These are phyloP conservation scores for Phytophthora chlamydospora DNA, from an alignment of 352 stramenopile genomes.

Conservation along the genomic window DNA sequence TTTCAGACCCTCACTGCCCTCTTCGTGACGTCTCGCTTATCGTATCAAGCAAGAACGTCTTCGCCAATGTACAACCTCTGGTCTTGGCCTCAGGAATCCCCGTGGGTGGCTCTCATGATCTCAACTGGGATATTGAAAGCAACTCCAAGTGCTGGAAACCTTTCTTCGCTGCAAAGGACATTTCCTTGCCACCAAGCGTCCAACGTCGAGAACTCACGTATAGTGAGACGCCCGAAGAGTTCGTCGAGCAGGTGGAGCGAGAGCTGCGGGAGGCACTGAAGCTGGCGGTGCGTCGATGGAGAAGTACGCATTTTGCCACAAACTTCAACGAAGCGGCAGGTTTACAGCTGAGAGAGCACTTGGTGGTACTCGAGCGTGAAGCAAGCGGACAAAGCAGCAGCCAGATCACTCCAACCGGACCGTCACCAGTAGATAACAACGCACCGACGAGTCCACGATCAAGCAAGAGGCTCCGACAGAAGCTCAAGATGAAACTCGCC, in stretches of 20 bases:
- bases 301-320: constrained; percentile 79
- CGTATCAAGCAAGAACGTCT: constrained; percentile 91
- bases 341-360: constrained; percentile 74
- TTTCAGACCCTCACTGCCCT: constrained; percentile 81
- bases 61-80: constrained; percentile 84
- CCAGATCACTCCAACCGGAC: not conserved
- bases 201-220: constrained; percentile 73
- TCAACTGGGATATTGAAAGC: constrained; percentile 86
- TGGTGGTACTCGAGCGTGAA: constrained; percentile 74
- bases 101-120: constrained; percentile 43
- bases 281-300: constrained; percentile 88
- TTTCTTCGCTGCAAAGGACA: constrained; percentile 60
- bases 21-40: constrained; percentile 86
- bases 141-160: constrained; percentile 88
- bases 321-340: constrained; percentile 88
- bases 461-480: constrained; percentile 29
- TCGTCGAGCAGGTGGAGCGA: constrained; percentile 72
- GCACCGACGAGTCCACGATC: constrained; percentile 18
- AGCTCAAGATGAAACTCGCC: constrained; percentile 31
- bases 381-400: constrained; percentile 15
- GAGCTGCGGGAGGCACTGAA: constrained; percentile 88
- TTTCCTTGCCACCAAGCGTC: constrained; percentile 32
- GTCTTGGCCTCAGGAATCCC: constrained; percentile 1
- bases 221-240: constrained; percentile 51
- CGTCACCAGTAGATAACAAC: constrained; percentile 1